Evolutionary conservation across 164 flowering plant species (phyloP).

Genomic region (Cinnamomum chago): DNA sequence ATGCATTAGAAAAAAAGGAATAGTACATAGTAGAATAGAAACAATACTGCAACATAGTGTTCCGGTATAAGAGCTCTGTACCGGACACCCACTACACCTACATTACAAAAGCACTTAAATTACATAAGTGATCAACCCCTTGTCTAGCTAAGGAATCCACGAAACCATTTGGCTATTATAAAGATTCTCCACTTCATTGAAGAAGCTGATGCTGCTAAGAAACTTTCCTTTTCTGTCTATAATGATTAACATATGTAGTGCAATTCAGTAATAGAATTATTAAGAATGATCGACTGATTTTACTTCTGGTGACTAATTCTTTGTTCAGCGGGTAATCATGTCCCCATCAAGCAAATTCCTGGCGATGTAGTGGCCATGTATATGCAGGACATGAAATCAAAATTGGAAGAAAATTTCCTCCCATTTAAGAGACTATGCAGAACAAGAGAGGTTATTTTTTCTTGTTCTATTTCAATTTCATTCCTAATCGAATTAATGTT

Average conservation of each 20-base stretch:
- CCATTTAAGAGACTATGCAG: constrained; percentile 56
- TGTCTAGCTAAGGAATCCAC: too few relatives aligned
- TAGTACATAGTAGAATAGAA: too few relatives aligned
- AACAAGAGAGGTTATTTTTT: constrained; percentile 27
- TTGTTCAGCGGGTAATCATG: constrained; percentile 51
- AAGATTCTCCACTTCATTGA: not conserved
- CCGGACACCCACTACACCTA: too few relatives aligned
- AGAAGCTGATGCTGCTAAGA: not conserved
- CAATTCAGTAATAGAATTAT: not conserved
- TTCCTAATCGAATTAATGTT: not conserved
- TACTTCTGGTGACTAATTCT: not conserved
- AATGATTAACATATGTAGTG: not conserved
- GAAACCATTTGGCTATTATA: not conserved
- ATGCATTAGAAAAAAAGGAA: too few relatives aligned
- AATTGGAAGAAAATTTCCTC: constrained; percentile 41
- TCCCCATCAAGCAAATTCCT: constrained; percentile 48
- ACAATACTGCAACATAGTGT: too few relatives aligned
- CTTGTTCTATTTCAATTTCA: not conserved
- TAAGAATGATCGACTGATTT: not conserved
- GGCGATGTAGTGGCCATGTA: constrained; percentile 50
- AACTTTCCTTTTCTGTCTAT: not conserved
- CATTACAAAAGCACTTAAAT: too few relatives aligned
- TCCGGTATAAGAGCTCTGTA: too few relatives aligned
- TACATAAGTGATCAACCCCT: too few relatives aligned
- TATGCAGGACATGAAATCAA: constrained; percentile 44